A percentile compares a stretch with the other conserved stretches of the same genome.
Conservation (phyloP, 2,329 filamentous ascomycete species). For the Paecilomyces sp. region DNA sequence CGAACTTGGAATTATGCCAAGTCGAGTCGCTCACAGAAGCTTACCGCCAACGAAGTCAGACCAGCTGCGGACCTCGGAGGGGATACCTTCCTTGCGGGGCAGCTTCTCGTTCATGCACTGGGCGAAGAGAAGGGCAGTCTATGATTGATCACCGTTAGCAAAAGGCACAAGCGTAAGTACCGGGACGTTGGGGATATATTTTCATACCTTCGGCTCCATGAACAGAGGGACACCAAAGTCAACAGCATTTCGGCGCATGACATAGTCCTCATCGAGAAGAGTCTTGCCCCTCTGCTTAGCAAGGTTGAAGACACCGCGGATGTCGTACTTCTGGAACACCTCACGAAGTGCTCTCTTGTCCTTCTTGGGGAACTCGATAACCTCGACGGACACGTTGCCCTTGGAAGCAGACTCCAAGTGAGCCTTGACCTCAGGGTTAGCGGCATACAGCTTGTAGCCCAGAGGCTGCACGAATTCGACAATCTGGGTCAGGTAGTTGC, state of each 20-base stretch:
- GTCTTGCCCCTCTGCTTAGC: constrained; percentile 77
- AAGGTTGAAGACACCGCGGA: constrained; percentile 92
- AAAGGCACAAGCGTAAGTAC: background rate
- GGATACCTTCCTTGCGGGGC: constrained; percentile 79
- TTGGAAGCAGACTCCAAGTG: constrained; percentile 69
- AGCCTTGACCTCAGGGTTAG: constrained; percentile 70
- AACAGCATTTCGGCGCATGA: constrained; percentile 96
- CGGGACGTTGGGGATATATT: background rate
- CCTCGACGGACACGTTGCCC: constrained; percentile 64
- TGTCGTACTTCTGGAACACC: constrained; percentile 95
- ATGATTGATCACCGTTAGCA: constrained; percentile 21
- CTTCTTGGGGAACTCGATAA: constrained; percentile 93
- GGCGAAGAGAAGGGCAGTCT: constrained; percentile 94
- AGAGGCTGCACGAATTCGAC: constrained; percentile 83
- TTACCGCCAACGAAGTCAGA: constrained; percentile 83
- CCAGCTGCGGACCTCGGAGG: constrained; percentile 86
- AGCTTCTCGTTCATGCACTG: constrained; percentile 97
- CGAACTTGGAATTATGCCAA: constrained; percentile 8
- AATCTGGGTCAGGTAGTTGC: constrained; percentile 65
- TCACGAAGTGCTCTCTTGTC: constrained; percentile 93
- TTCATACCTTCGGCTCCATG: constrained; percentile 90
- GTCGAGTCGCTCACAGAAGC: constrained; percentile 30
- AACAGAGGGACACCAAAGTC: constrained; percentile 97
- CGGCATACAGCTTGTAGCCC: constrained; percentile 90
- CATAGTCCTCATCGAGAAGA: constrained; percentile 86